Conservation (phyloP, 2,329 filamentous ascomycete genomes). For the Pyrenophora teres region DNA sequence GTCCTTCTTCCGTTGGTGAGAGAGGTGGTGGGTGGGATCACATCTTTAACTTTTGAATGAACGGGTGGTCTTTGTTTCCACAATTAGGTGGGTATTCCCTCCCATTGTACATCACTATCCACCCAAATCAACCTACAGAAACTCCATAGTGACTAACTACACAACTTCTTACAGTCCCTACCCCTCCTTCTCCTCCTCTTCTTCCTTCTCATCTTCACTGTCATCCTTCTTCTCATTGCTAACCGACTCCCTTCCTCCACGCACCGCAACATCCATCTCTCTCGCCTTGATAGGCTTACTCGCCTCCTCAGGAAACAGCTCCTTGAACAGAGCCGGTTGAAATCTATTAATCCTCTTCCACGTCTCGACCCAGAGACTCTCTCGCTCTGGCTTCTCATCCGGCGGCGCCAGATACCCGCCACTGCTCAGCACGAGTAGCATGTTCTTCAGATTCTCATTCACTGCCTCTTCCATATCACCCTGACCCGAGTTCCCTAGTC, state of each 20-base stretch:
- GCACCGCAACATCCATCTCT: constrained; percentile 16
- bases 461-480: constrained; percentile 93
- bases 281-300: constrained; percentile 29
- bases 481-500: constrained; percentile 93
- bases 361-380: constrained; percentile 65
- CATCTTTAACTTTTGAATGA: too few relatives aligned
- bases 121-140: too few relatives aligned
- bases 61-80: too few relatives aligned
- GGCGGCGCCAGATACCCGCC: constrained; percentile 82
- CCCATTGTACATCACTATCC: too few relatives aligned
- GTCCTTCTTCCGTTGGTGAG: too few relatives aligned
- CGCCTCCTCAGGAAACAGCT: constrained; percentile 60
- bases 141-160: too few relatives aligned
- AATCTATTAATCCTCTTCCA: constrained; percentile 64
- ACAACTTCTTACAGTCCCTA: constrained; percentile 6
- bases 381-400: constrained; percentile 55
- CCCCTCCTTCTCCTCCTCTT: constrained; percentile 16
- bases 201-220: neutral
- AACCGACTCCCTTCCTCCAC: constrained; percentile 2
- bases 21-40: too few relatives aligned
- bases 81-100: too few relatives aligned
- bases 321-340: constrained; percentile 62
- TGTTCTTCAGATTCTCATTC: constrained; percentile 93
- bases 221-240: constrained; percentile 3
- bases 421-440: constrained; percentile 91